Conservation (phyloP, 768 basidiomycete species). For the Cyclocybe cylindracea region DNA sequence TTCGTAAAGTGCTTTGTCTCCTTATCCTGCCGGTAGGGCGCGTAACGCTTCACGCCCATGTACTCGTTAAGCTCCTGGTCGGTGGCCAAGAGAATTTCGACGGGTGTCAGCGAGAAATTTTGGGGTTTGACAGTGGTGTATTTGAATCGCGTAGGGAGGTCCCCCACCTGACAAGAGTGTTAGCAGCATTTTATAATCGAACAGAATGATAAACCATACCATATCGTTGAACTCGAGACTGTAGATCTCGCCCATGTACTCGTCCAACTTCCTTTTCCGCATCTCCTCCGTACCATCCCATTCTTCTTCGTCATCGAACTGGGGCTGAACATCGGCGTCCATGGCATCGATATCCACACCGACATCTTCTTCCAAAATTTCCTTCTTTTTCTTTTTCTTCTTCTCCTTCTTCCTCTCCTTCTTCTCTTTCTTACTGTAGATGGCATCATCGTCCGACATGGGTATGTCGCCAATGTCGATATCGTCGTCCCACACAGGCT, state of each 20-base stretch:
- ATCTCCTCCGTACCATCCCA: constrained; percentile 92
- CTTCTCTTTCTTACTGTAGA: constrained; percentile 9
- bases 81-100: constrained; percentile 87
- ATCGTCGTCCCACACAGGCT: constrained; percentile 93
- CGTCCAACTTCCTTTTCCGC: constrained; percentile 78
- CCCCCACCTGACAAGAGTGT: constrained; percentile 64
- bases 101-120: constrained; percentile 70
- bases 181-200: constrained; percentile 5
- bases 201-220: constrained; percentile 44
- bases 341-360: constrained; percentile 63
- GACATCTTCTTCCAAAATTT: constrained; percentile 41
- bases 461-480: constrained; percentile 75
- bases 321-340: constrained; percentile 44
- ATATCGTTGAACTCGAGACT: constrained; percentile 94
- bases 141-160: constrained; percentile 90
- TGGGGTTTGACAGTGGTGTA: constrained; percentile 73
- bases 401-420: constrained; percentile 21
- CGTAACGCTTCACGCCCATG: constrained; percentile 86
- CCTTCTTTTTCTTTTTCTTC: constrained; percentile 59
- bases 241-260: constrained; percentile 92
- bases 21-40: constrained; percentile 77
- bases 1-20: constrained; percentile 55
- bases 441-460: constrained; percentile 32
- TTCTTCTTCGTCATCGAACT: constrained; percentile 53
- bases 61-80: constrained; percentile 94